These are phyloP conservation scores for Trametes punicea DNA, from an alignment of 768 basidiomycete genomes.

Conservation along the genomic window DNA sequence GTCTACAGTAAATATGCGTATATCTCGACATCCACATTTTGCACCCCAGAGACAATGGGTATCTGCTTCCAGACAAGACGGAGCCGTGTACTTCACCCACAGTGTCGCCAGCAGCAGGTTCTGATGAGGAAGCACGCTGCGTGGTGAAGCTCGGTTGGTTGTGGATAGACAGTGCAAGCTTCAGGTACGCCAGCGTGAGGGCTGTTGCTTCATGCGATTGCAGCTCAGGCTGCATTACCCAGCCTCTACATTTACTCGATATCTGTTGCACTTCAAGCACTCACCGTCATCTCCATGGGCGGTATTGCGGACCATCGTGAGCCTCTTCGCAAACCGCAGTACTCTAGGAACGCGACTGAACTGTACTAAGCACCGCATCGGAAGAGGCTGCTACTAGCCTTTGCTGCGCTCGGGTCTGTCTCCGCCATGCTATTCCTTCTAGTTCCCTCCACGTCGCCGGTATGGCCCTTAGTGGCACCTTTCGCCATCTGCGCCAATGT, in stretches of 20 bases:
- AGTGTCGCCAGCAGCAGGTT: slow-evolving; percentile 13
- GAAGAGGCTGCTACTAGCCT: slow-evolving; percentile 71
- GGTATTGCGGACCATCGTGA: slow-evolving; percentile 86
- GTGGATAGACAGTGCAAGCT: slow-evolving; percentile 91
- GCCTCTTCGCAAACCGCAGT: slow-evolving; percentile 27
- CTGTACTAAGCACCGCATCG: slow-evolving; percentile 53
- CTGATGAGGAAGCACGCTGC: slow-evolving; percentile 50
- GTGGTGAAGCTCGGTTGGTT: slow-evolving; percentile 78
- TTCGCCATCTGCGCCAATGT: slow-evolving; percentile 80
- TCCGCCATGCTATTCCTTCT: slow-evolving; percentile 69
- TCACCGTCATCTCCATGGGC: slow-evolving; percentile 95
- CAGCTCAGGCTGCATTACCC: not conserved
- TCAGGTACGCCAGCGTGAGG: slow-evolving; percentile 54
- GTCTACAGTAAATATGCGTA: too few species aligned
- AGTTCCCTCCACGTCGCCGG: slow-evolving; percentile 63
- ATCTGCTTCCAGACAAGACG: slow-evolving; percentile 62
- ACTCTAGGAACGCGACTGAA: not conserved
- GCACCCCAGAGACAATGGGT: slow-evolving; percentile 79
- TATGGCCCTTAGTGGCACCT: slow-evolving; percentile 68
- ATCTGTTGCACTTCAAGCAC: slow-evolving; percentile 84
- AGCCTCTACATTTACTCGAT: slow-evolving; percentile 88
- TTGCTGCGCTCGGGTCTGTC: slow-evolving; percentile 69
- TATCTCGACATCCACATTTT: too few species aligned
- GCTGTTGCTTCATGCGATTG: too few species aligned
- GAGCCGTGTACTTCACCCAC: slow-evolving; percentile 46